Conservation (phyloP, 352 stramenopile species). For the Phytophthora parvispora region DNA sequence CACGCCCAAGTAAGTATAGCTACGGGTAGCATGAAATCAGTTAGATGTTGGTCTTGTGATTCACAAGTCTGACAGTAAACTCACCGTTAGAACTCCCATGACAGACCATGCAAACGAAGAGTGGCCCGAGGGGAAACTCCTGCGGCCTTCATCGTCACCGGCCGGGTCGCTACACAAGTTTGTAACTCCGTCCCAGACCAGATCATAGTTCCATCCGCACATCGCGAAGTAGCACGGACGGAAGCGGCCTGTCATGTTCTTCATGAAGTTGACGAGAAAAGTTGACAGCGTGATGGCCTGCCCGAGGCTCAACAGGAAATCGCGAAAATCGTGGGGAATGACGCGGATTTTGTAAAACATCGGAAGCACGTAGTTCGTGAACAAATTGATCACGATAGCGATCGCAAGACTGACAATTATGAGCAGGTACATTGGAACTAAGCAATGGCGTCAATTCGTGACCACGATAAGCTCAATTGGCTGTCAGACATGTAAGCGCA, state of each 20-base stretch:
- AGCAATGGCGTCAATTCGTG: neutral
- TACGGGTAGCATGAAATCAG: constrained; percentile 33
- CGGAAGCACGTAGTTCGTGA: constrained; percentile 68
- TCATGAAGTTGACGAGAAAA: constrained; percentile 78
- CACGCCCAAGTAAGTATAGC: constrained; percentile 80
- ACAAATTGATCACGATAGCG: constrained; percentile 58
- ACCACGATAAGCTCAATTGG: neutral
- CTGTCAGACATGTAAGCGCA: constrained; percentile 14
- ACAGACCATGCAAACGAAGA: constrained; percentile 76
- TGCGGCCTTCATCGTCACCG: constrained; percentile 69
- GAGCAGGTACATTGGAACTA: constrained; percentile 61
- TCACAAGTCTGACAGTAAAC: too few relatives aligned
- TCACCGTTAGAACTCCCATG: constrained; percentile 76
- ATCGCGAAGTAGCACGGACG: constrained; percentile 84
- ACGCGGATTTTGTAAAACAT: constrained; percentile 54
- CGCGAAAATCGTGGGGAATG: constrained; percentile 74
- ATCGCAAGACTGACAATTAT: constrained; percentile 44
- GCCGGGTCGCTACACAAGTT: constrained; percentile 63
- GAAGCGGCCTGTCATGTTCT: constrained; percentile 75
- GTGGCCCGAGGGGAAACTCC: constrained; percentile 83
- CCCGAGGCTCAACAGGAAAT: constrained; percentile 74
- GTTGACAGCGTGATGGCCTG: constrained; percentile 60
- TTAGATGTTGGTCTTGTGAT: too few relatives aligned
- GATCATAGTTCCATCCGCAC: constrained; percentile 73
- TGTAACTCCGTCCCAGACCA: constrained; percentile 73